Conservation (phyloP, 192 early-diverging fungal genomes). For the Coemansia sp. region DNA sequence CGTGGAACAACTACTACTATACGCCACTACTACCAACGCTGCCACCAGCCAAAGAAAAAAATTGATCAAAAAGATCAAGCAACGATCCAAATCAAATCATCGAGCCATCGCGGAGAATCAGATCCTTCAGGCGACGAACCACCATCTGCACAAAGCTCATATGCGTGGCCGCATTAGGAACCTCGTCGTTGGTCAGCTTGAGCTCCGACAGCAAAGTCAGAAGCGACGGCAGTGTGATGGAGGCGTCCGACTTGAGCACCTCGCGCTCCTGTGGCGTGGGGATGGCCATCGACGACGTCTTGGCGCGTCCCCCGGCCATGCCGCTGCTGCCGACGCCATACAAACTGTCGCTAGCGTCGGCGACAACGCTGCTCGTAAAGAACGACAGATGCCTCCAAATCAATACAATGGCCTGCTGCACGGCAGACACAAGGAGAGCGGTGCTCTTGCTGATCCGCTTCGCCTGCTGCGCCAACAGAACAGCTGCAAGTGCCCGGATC, state of each 20-base stretch:
- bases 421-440: conserved; percentile 44
- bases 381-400: conserved; percentile 72
- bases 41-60: too few relatives aligned
- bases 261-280: conserved; percentile 33
- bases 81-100: conserved; percentile 9
- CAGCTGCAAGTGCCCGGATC: conserved; percentile 43
- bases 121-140: conserved; percentile 37
- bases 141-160: conserved; percentile 51
- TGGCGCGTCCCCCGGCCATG: background rate
- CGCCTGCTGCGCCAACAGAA: conserved; percentile 31
- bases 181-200: conserved; percentile 29
- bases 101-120: conserved; percentile 38
- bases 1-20: too few relatives aligned
- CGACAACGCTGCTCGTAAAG: conserved; percentile 16
- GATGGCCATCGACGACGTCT: conserved; percentile 13
- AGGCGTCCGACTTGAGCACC: conserved; percentile 29
- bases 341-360: background rate
- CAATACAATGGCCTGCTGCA: conserved; percentile 61
- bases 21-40: too few relatives aligned
- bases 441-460: conserved; percentile 40
- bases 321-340: background rate
- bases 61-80: background rate
- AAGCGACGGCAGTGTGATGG: conserved; percentile 39
- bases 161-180: conserved; percentile 26
- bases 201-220: conserved; percentile 30